Evolutionary conservation across 257 asterid species (phyloP), one percentile per base, ranked within the genome.

Genomic region (Prunella vulgaris): DNA sequence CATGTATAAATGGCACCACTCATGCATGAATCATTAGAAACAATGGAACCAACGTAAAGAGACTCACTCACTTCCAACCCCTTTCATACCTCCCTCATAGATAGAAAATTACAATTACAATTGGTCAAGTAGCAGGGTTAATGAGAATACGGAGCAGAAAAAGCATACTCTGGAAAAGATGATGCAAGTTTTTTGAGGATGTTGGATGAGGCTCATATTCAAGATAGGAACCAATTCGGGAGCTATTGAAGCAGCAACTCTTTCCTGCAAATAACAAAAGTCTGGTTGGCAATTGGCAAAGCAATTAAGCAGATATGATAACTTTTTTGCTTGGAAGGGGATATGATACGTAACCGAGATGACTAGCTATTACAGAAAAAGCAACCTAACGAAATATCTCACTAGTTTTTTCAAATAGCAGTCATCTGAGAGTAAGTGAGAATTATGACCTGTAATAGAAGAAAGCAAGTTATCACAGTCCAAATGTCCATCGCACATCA

Each of bases 151-250:
- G 44, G 72, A 38, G 54, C 22, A 46, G 62, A 76, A 73, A 81
- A 75, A 52, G 68, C 85, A 15, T 87, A 93, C 99, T 93, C 78
- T 93, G 96, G 76, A 90, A 93, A 60, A 93, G 96, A 79, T 90
- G 99, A 72, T 84, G 82, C 83, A 93, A 75, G 77, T 93, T 93
- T 83, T 87, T 93, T 0, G 95, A 64, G 68, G 97, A 93, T 69
- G 99, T 76, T 65, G 97, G 96, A 67, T 90, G 95, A 27, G 99
- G 99, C 85, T 93, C 99, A 8, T 81, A 86, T 70, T 84, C 91
- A 22, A 93, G 99, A 79, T 90, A 93, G 80, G 77, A 77, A 62
- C 84, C 86, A 15, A 90, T 84, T 71, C 93, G 87, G 3, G 97
- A 87, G 86, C 83, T 78, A 71, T 93, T 93, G 90, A 90, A 89